phyloP scores from a whole-genome alignment of 352 stramenopile genomes.

The Phytopythium cucurbitacearum region DNA sequence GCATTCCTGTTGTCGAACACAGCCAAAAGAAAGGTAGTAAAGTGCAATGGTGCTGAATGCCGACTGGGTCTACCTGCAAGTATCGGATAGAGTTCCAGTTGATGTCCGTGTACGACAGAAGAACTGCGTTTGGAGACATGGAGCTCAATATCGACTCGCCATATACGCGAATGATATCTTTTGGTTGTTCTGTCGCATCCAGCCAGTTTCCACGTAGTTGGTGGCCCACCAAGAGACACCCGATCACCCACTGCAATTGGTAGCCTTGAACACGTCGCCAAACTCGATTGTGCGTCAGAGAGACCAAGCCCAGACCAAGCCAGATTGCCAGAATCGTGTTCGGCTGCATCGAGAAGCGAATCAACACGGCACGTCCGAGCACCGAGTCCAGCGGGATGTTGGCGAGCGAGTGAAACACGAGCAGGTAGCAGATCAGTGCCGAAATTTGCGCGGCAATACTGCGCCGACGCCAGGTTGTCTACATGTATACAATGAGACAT shows the following conservation, averaged over 20 bases:
- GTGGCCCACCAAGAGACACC: conserved; percentile 10
- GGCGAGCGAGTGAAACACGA: conserved; percentile 89
- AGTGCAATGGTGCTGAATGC: too few relatives aligned
- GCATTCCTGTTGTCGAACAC: conserved; percentile 20
- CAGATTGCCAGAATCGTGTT: conserved; percentile 86
- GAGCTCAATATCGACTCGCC: conserved; percentile 34
- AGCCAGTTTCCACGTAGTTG: conserved; percentile 9
- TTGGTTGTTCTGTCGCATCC: not conserved
- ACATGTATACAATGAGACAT: not conserved
- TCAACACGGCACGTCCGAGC: conserved; percentile 88
- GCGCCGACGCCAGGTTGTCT: conserved; percentile 2
- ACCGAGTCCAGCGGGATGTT: conserved; percentile 88
- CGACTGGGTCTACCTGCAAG: conserved; percentile 29
- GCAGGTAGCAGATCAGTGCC: conserved; percentile 72
- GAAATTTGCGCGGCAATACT: conserved; percentile 33
- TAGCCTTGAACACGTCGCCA: not conserved
- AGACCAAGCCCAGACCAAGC: conserved; percentile 57
- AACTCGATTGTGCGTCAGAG: conserved; percentile 1
- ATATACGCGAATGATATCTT: conserved; percentile 33
- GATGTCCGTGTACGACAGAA: conserved; percentile 81
- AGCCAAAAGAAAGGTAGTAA: not conserved
- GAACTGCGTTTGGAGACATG: conserved; percentile 37
- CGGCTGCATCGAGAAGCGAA: conserved; percentile 88
- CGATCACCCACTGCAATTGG: not conserved
- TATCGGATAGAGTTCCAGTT: conserved; percentile 83